Conservation (phyloP, 352 stramenopile genomes). For the Plasmopara muralis region DNA sequence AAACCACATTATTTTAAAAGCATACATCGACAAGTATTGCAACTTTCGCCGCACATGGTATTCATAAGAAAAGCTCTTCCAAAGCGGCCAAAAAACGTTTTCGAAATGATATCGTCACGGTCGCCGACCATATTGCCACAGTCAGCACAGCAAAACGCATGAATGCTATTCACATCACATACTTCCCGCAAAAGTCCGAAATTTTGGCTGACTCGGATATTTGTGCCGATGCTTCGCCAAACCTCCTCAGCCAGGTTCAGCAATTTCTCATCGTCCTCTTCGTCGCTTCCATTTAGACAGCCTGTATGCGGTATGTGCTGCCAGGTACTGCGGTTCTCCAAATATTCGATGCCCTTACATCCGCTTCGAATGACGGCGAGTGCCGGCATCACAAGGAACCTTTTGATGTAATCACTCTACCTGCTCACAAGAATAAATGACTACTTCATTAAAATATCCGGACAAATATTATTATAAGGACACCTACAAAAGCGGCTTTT, state of each 20-base stretch:
- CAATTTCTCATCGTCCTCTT: conserved; percentile 23
- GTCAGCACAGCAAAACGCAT: conserved; percentile 50
- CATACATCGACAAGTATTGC: not conserved
- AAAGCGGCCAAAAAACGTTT: conserved; percentile 70
- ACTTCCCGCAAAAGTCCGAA: conserved; percentile 41
- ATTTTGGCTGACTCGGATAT: conserved; percentile 15
- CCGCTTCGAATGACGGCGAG: conserved; percentile 65
- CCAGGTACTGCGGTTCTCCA: conserved; percentile 43
- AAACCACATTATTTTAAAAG: conserved; percentile 1
- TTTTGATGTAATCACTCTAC: not conserved
- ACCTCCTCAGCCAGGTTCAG: conserved; percentile 19
- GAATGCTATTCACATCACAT: conserved; percentile 39
- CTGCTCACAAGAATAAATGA: too few relatives aligned
- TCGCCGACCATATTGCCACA: conserved; percentile 61
- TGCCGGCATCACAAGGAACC: conserved; percentile 37
- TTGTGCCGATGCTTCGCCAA: conserved; percentile 7
- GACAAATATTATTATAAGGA: too few relatives aligned
- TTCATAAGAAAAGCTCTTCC: conserved; percentile 76
- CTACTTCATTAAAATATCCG: too few relatives aligned
- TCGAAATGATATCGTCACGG: conserved; percentile 65
- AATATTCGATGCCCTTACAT: conserved; percentile 59
- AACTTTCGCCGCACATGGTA: conserved; percentile 45
- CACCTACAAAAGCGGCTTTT: too few relatives aligned
- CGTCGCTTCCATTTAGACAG: conserved; percentile 20
- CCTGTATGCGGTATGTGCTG: conserved; percentile 21